Base-by-base conservation (phyloP, 208 protist species). In the Crithidia thermophila region DNA sequence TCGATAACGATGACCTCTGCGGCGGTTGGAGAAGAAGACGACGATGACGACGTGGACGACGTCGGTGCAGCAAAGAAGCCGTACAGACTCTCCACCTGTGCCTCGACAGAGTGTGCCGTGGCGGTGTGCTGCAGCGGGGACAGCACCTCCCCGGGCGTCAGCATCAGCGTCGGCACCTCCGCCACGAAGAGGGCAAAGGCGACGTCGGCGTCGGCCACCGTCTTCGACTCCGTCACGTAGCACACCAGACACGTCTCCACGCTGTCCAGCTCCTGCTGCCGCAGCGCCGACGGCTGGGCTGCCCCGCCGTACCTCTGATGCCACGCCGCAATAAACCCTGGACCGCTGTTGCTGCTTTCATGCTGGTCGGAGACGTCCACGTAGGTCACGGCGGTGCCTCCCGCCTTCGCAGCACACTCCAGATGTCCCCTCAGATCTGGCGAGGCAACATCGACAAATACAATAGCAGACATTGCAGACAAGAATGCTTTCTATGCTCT, bases 1-100 rank as follows among this genome's bases (percentile, higher is more conserved):
- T 97, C 94, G 40, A 98, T 63, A 14, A 96, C 91, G 61, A 93
- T 64, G 25, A 93, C 62, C 30, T 71, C 30, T n/a, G 75, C 70
- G 45, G 30, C n/a, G 14, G n/a, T n/a, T n/a, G n/a, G n/a, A n/a
- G n/a, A n/a, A n/a, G n/a, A n/a, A n/a, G n/a, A n/a, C n/a, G n/a
- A n/a, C n/a, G n/a, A n/a, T n/a, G n/a, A 36, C 13, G 37, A 6
- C 18, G 40, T 42, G 16, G 65, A 53, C 53, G 46, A 62, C 50
- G 21, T 4, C 18, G 34, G 42, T 21, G 13, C 62, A 7, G 63
- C 56, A 43, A 87, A 83, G 46, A 83, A 88, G 42, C 55, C 33
- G 21, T 52, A 55, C 27, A 84, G 25, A 16, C 60, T 42, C 23
- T 16, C 28, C 30, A 51, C 21, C 7, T 18, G 25, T 1, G 53